Conservation (phyloP, 352 stramenopile species). For the Globisporangium nunn region DNA sequence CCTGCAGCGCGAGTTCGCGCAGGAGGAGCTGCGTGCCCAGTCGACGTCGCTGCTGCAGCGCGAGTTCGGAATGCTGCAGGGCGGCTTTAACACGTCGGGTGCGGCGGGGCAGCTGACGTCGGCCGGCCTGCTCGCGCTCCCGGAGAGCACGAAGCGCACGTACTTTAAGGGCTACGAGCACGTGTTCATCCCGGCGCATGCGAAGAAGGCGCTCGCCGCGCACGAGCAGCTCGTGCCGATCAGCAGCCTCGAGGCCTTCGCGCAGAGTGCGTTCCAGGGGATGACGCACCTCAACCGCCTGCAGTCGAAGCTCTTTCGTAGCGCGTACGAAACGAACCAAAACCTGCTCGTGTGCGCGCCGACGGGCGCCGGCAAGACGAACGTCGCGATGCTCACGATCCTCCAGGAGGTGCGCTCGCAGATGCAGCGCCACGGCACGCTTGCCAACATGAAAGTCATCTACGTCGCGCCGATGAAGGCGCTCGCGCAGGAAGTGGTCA, state of each 20-base stretch:
- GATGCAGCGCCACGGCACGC: conserved; percentile 29
- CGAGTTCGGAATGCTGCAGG: conserved; percentile 62
- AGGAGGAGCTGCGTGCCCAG: conserved; percentile 51
- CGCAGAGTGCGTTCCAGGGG: conserved; percentile 70
- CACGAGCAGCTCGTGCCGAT: conserved; percentile 64
- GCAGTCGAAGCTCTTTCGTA: conserved; percentile 96
- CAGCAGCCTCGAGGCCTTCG: conserved; percentile 54
- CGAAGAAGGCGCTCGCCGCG: conserved; percentile 46
- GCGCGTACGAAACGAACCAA: conserved; percentile 93
- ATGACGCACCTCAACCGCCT: conserved; percentile 93
- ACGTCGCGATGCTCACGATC: conserved; percentile 98
- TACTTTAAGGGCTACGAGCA: conserved; percentile 81
- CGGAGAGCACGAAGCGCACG: conserved; percentile 57
- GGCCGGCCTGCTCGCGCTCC: conserved; percentile 44
- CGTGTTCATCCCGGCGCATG: conserved; percentile 71
- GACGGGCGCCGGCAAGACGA: conserved; percentile 99
- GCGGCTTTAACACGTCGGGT: conserved; percentile 60
- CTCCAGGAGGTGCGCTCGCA: conserved; percentile 88
- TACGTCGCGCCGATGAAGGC: conserved; percentile 98
- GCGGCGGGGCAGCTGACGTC: conserved; percentile 59
- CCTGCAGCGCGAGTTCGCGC: conserved; percentile 60
- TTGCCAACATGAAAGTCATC: conserved; percentile 91
- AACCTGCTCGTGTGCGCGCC: conserved; percentile 97
- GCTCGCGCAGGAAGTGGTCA: conserved; percentile 98
- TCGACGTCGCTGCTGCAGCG: conserved; percentile 69